Evolutionary conservation across 2,329 filamentous ascomycete species (phyloP), one percentile per base, ranked within the genome.

Genomic region (Myriosclerotinia scirpicola): DNA sequence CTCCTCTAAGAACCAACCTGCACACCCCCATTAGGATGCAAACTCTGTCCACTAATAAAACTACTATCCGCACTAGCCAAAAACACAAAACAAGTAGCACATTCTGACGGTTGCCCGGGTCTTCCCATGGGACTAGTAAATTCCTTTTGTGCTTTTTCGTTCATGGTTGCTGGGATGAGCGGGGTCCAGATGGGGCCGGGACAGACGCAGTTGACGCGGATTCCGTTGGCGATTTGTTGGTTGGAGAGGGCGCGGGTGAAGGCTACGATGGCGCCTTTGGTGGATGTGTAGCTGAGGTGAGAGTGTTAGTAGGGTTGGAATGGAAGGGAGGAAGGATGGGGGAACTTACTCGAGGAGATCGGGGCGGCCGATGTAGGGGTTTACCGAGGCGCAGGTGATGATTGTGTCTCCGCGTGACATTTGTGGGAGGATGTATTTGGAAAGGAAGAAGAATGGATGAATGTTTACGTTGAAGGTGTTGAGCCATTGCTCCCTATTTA

Each of bases 321-420:
- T 17, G 26, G 50, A 20, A 17, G 15, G 6, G 14, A 52, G 17
- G 7, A 3, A 4, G 30, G 11, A 2, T 2, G 5, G 14, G 26
- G 1, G 22, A 11, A 59, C 63, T 48, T 59, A 59, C 63, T 95
- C 91, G 59, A 95, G 84, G 2, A 94, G 83, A 73, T 94, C 91
- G 0, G 89, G 88, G 1, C 90, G 89, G 50, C 91, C 91, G 67
- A 93, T 85, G 79, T 94, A 95, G 36, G 88, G 90, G 76, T 94
- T 94, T 76, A 95, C 88, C 42, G 90, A 93, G 54, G 90, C 88
- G 76, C 92, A 93, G 81, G 94, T 95, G 83, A 96, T 92, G 76
- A 96, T 92, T 36, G 86, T 87, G 66, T 86, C 84, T 46, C 92
- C 91, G n/a, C 78, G 77, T 74, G 86, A 85, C 87, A 95, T 90